Conservation (phyloP, 1,284 basidiomycete genomes). For the Microbotryomycetes sp. region DNA sequence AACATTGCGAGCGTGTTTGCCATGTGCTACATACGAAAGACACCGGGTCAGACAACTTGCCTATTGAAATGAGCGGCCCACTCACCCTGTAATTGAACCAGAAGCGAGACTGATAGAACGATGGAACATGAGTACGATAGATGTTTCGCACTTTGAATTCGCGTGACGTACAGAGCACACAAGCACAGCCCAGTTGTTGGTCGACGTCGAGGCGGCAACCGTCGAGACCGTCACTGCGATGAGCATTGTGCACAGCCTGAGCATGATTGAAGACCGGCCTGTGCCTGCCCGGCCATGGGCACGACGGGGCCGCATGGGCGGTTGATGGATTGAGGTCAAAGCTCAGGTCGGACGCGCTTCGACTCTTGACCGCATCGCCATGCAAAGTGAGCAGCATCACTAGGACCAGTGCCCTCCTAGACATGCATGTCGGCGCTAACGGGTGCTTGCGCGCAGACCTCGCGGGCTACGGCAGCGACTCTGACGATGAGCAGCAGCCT, state of each 20-base stretch:
- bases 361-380: background rate
- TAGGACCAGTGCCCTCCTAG: too few species aligned
- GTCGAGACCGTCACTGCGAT: background rate
- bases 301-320: too few species aligned
- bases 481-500: background rate
- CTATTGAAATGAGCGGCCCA: constrained; percentile 19
- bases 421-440: background rate
- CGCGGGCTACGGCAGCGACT: background rate
- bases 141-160: constrained; percentile 37
- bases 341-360: background rate
- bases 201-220: constrained; percentile 37
- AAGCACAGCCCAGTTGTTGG: constrained; percentile 98
- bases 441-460: background rate
- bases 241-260: background rate
- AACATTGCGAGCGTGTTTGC: constrained; percentile 94
- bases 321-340: background rate
- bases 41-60: background rate
- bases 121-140: background rate
- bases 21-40: constrained; percentile 83
- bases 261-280: too few species aligned
- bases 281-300: too few species aligned
- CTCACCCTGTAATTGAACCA: constrained; percentile 87
- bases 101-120: constrained; percentile 17
- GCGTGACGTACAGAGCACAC: constrained; percentile 91
- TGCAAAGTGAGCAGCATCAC: background rate